Evolutionary conservation across 352 stramenopile genomes (phyloP).

Genomic region (Phytophthora sansomeana): DNA sequence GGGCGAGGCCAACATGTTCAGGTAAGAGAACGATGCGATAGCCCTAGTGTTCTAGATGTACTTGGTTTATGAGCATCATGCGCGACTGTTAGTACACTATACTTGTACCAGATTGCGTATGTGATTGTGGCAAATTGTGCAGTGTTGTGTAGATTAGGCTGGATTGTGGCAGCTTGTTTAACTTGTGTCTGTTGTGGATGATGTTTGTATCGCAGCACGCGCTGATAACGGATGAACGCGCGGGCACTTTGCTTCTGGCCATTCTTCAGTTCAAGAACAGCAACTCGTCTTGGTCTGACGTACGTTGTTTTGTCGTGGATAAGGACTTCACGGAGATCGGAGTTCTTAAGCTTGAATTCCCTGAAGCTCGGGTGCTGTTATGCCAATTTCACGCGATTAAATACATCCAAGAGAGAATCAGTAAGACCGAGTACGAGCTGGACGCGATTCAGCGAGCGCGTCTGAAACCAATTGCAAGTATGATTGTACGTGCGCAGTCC

Average conservation of each 20-base stretch:
- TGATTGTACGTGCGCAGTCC: background rate
- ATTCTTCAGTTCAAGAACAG: constrained; percentile 21
- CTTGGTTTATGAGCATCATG: background rate
- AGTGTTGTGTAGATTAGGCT: background rate
- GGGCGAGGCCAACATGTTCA: constrained; percentile 22
- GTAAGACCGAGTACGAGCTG: constrained; percentile 3
- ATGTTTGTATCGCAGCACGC: constrained; percentile 12
- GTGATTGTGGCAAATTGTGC: background rate
- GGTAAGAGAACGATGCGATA: background rate
- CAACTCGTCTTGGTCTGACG: constrained; percentile 2
- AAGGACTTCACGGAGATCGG: constrained; percentile 37
- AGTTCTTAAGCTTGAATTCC: constrained; percentile 5
- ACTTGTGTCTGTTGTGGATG: background rate
- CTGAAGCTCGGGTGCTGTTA: constrained; percentile 12
- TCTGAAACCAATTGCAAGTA: constrained; percentile 5
- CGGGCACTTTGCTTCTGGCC: constrained; percentile 1
- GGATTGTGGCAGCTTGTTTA: constrained; percentile 3
- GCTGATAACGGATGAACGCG: constrained; percentile 16
- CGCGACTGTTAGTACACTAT: background rate
- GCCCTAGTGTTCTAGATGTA: background rate
- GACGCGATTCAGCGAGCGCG: background rate
- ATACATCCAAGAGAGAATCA: constrained; percentile 19
- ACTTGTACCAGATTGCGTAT: background rate
- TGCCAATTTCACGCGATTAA: constrained; percentile 35
- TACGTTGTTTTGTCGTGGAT: constrained; percentile 26